Evolutionary conservation across 371 early-diverging fungal genomes (phyloP).

Genomic region (Apophysomyces elegans): DNA sequence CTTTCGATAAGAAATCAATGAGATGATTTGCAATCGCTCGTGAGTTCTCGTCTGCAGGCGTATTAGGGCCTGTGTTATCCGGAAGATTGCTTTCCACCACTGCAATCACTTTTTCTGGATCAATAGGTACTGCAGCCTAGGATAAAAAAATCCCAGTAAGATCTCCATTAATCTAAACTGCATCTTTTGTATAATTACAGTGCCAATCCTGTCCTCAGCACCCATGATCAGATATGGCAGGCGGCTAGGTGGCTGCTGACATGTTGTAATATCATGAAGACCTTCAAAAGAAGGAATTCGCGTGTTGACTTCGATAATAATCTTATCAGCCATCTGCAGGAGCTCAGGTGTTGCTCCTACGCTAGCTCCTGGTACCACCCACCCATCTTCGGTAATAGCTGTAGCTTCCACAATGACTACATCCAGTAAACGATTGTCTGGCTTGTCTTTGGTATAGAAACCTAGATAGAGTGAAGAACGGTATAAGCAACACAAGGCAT

Average conservation of each 20-base stretch:
- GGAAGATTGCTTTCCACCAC: constrained; percentile 26
- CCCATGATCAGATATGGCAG: constrained; percentile 31
- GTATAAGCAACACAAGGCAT: neutral
- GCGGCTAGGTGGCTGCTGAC: constrained; percentile 26
- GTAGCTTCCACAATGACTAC: constrained; percentile 35
- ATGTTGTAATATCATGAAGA: constrained; percentile 30
- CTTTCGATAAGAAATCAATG: constrained; percentile 32
- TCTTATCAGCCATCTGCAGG: constrained; percentile 29
- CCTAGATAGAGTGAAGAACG: constrained; percentile 3
- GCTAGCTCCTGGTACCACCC: constrained; percentile 34
- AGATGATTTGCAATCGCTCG: constrained; percentile 26
- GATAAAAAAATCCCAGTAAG: neutral
- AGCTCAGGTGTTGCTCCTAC: constrained; percentile 35
- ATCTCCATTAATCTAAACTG: neutral
- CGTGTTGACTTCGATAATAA: constrained; percentile 35
- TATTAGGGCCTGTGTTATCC: constrained; percentile 26
- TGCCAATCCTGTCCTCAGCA: constrained; percentile 33
- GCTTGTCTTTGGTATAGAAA: constrained; percentile 25
- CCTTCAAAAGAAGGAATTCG: constrained; percentile 34
- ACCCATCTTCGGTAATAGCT: constrained; percentile 34
- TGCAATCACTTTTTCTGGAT: constrained; percentile 31
- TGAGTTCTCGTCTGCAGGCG: constrained; percentile 22
- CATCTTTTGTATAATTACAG: constrained; percentile 10
- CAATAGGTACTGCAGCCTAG: constrained; percentile 29
- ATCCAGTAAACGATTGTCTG: constrained; percentile 21